phyloP scores from a whole-genome alignment of 306 rosid species.

The Cercis canadensis region DNA sequence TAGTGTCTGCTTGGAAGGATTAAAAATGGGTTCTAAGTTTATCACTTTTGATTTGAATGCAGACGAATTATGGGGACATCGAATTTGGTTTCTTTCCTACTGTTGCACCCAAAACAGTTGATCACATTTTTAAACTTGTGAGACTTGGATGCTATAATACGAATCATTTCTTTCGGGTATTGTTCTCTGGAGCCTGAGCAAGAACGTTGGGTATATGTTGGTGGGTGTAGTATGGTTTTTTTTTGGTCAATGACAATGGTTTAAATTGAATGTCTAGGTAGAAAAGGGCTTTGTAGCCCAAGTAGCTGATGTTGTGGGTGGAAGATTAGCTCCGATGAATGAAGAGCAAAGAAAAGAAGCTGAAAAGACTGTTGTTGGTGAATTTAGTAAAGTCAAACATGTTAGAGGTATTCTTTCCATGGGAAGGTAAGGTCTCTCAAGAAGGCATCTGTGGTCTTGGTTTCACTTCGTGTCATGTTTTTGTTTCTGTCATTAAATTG shows the following conservation, averaged over 20 bases:
- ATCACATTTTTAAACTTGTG: constrained; percentile 91
- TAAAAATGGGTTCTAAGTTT: constrained; percentile 18
- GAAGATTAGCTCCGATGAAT: constrained; percentile 89
- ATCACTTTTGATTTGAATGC: constrained; percentile 25
- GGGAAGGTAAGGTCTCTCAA: constrained; percentile 75
- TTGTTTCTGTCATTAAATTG: constrained; percentile 11
- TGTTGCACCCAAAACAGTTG: constrained; percentile 92
- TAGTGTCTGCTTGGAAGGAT: constrained; percentile 2
- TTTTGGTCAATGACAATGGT: constrained; percentile 29
- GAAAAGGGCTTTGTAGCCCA: constrained; percentile 98
- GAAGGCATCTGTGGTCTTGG: constrained; percentile 7
- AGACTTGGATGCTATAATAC: constrained; percentile 92
- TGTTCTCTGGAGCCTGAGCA: constrained; percentile 36
- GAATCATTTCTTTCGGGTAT: constrained; percentile 91
- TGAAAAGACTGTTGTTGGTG: constrained; percentile 76
- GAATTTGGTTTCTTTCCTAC: constrained; percentile 92
- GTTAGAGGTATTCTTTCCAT: constrained; percentile 94
- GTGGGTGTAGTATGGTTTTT: constrained; percentile 15
- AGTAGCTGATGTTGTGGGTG: constrained; percentile 80
- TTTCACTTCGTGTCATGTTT: neutral
- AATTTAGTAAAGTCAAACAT: constrained; percentile 87
- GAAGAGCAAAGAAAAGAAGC: constrained; percentile 76
- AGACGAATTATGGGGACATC: constrained; percentile 93
- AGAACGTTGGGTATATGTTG: constrained; percentile 1
- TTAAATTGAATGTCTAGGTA: constrained; percentile 56